A percentile compares a stretch with the other conserved stretches of the same genome.
phyloP scores from a whole-genome alignment of 1,139 yeast species.

The Debaryomycetaceae sp. region DNA sequence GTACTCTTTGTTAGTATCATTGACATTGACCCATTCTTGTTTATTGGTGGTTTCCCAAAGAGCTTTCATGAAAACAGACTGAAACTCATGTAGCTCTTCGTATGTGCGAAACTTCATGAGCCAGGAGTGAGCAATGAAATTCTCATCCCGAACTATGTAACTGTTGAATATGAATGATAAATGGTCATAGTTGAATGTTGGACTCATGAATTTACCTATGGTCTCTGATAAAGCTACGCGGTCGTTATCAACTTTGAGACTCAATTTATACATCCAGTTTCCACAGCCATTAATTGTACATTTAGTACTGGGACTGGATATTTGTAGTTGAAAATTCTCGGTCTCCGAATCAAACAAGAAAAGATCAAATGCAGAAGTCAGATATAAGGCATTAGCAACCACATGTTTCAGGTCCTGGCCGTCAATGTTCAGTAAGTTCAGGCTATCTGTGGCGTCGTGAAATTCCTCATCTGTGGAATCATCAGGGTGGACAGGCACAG shows the following conservation, averaged over 20 bases:
- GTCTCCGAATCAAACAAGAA: slow-evolving; percentile 55
- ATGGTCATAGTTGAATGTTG: slow-evolving; percentile 59
- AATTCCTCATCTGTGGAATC: slow-evolving; percentile 12
- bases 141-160: slow-evolving; percentile 18
- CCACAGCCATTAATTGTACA: slow-evolving; percentile 45
- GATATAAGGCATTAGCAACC: slow-evolving; percentile 9
- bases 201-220: slow-evolving; percentile 53
- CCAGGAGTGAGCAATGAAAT: slow-evolving; percentile 54
- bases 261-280: slow-evolving; percentile 51
- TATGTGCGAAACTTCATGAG: slow-evolving; percentile 50
- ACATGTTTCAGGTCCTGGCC: background rate
- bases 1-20: slow-evolving; percentile 17
- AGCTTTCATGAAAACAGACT: slow-evolving; percentile 47
- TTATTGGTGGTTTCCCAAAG: slow-evolving; percentile 63
- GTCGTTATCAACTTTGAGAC: slow-evolving; percentile 9
- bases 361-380: slow-evolving; percentile 22
- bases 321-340: slow-evolving; percentile 49
- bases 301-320: slow-evolving; percentile 10
- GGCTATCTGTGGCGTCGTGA: slow-evolving; percentile 12
- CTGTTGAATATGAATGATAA: slow-evolving; percentile 67
- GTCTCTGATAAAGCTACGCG: slow-evolving; percentile 36
- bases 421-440: background rate
- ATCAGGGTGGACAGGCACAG: slow-evolving; percentile 1
- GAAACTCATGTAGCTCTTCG: slow-evolving; percentile 48
- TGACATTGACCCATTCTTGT: slow-evolving; percentile 38